These are phyloP conservation scores for Ascochyta pisi DNA, from an alignment of 2,329 filamentous ascomycete genomes.

Conservation along the genomic window DNA sequence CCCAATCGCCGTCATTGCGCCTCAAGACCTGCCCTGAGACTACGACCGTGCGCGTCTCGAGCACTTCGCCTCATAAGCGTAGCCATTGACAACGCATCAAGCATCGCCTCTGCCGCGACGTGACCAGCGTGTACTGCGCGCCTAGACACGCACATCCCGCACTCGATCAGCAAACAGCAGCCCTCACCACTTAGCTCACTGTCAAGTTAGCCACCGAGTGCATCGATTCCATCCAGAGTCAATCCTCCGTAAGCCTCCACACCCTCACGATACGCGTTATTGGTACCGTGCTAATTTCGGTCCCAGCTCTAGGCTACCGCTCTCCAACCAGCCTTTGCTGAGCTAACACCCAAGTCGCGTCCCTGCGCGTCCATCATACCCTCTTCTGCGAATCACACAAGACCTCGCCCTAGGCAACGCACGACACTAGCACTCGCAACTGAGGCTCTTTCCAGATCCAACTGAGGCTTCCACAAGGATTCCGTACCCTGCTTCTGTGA, in stretches of 20 bases:
- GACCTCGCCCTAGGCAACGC: constrained; percentile 37
- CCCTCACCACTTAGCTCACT: constrained; percentile 29
- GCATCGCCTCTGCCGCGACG: constrained; percentile 47
- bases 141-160: constrained; percentile 41
- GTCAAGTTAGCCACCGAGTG: constrained; percentile 27
- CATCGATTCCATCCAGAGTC: constrained; percentile 24
- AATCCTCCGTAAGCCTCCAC: constrained; percentile 33
- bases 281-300: constrained; percentile 41
- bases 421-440: constrained; percentile 19
- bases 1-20: constrained; percentile 38
- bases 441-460: constrained; percentile 25
- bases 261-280: constrained; percentile 28
- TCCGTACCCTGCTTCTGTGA: constrained; percentile 32
- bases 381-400: constrained; percentile 30
- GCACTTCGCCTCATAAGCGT: constrained; percentile 48
- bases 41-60: constrained; percentile 40
- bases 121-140: constrained; percentile 42
- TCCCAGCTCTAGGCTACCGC: constrained; percentile 43
- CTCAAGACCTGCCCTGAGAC: constrained; percentile 40
- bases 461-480: constrained; percentile 28
- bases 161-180: constrained; percentile 43
- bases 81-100: constrained; percentile 55
- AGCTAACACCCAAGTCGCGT: constrained; percentile 35
- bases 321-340: constrained; percentile 38
- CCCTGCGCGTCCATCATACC: constrained; percentile 28